A percentile compares a stretch with the other conserved stretches of the same genome.
Conservation (phyloP, 768 basidiomycete species). For the Rhodotorula sphaerocarpa region DNA sequence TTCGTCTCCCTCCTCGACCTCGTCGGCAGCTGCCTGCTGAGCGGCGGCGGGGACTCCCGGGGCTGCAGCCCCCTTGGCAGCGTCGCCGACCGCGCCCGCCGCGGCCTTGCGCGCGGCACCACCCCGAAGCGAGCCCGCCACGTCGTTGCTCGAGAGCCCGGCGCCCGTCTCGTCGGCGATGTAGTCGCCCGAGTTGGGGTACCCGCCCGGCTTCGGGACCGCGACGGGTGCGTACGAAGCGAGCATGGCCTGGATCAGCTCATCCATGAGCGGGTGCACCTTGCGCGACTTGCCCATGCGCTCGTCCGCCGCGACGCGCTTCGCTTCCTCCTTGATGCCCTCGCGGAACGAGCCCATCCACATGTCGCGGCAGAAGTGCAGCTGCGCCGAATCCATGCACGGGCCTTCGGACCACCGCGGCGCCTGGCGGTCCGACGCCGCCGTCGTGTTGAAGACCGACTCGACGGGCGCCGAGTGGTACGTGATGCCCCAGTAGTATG, state of each 20-base stretch:
- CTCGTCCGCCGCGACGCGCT: constrained; percentile 34
- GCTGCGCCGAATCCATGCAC: constrained; percentile 91
- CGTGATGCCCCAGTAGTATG: constrained; percentile 79
- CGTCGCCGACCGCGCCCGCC: not conserved
- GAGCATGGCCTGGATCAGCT: constrained; percentile 34
- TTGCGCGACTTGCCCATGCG: constrained; percentile 32
- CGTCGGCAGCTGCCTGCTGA: constrained; percentile 6
- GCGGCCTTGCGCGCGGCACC: not conserved
- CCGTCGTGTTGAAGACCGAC: constrained; percentile 62
- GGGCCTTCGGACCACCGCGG: constrained; percentile 66
- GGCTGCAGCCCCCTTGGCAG: not conserved
- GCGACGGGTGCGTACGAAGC: constrained; percentile 28
- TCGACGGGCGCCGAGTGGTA: constrained; percentile 70
- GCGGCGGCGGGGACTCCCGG: not conserved
- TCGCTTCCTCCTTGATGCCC: constrained; percentile 47
- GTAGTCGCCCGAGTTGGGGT: constrained; percentile 37
- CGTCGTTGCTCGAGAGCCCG: constrained; percentile 21
- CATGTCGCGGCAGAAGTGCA: constrained; percentile 95
- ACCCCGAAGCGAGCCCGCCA: constrained; percentile 5
- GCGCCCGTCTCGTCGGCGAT: constrained; percentile 36
- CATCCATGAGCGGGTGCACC: constrained; percentile 38
- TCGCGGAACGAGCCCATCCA: constrained; percentile 84
- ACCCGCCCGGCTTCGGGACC: constrained; percentile 5
- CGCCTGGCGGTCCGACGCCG: constrained; percentile 50
- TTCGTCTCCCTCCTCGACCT: constrained; percentile 7